These are phyloP conservation scores for Perilla frutescens DNA, from an alignment of 257 asterid genomes.

Conservation along the genomic window DNA sequence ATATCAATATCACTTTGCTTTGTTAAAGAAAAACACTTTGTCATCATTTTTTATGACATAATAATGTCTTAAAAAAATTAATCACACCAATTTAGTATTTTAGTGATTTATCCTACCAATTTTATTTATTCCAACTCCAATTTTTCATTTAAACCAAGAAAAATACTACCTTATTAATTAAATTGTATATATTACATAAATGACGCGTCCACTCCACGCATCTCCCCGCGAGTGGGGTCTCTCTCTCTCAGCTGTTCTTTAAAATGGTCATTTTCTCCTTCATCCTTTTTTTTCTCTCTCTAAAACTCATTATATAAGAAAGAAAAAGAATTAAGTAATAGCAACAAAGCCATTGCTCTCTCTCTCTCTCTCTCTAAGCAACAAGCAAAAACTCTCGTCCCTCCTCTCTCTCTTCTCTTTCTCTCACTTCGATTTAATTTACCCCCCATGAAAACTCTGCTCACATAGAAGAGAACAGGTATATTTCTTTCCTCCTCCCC, in stretches of 20 bases:
- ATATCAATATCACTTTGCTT: too few species aligned
- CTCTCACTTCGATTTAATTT: conserved; percentile 49
- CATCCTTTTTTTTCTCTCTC: conserved; percentile 33
- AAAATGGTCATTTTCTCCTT: conserved; percentile 17
- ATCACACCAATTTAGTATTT: too few species aligned
- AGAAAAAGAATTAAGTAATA: conserved; percentile 22
- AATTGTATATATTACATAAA: neutral
- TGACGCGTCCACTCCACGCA: neutral
- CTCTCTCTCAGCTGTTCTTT: neutral
- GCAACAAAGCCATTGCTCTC: conserved; percentile 11
- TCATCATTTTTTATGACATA: too few species aligned
- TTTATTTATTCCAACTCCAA: neutral
- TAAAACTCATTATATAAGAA: conserved; percentile 14
- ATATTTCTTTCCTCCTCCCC: conserved; percentile 8
- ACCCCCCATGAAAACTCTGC: conserved; percentile 45
- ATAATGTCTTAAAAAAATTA: too few species aligned
- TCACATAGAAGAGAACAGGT: conserved; percentile 45
- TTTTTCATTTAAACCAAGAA: neutral
- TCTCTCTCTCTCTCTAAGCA: conserved; percentile 36
- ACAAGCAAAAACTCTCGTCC: conserved; percentile 32
- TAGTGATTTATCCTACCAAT: too few species aligned
- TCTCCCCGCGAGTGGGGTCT: neutral
- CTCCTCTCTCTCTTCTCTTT: conserved; percentile 15
- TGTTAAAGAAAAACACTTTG: too few species aligned
- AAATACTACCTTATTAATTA: neutral